A percentile compares a stretch with the other conserved stretches of the same genome.
phyloP scores from a whole-genome alignment of 768 basidiomycete species.

The Epithele typhae region DNA sequence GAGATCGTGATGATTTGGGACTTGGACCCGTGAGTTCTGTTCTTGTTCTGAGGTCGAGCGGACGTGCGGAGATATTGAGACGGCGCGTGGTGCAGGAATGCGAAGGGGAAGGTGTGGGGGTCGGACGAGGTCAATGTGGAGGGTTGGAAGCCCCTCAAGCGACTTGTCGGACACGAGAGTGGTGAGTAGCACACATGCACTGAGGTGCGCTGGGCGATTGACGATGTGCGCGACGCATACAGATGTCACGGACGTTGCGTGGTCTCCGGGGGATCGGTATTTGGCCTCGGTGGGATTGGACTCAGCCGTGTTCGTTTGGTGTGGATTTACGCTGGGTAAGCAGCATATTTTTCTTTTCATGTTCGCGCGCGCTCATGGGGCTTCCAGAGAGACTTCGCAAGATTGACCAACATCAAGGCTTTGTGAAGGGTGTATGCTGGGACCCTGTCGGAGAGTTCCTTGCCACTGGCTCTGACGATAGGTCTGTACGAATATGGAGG shows the following conservation, averaged over 20 bases:
- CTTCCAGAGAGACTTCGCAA: constrained; percentile 74
- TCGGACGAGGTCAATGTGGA: constrained; percentile 95
- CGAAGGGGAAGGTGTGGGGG: constrained; percentile 88
- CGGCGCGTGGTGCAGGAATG: constrained; percentile 45
- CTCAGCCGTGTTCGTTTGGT: constrained; percentile 90
- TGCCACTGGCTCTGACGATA: constrained; percentile 97
- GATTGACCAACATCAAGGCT: constrained; percentile 88
- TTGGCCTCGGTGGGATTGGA: constrained; percentile 94
- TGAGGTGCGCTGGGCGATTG: constrained; percentile 1
- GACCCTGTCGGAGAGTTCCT: constrained; percentile 97
- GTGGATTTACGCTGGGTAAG: constrained; percentile 84
- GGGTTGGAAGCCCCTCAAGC: constrained; percentile 92
- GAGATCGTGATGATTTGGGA: constrained; percentile 97
- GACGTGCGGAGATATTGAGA: constrained; percentile 3
- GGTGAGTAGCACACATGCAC: constrained; percentile 45
- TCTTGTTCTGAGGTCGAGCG: neutral
- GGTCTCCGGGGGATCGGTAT: constrained; percentile 90
- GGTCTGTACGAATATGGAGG: constrained; percentile 95
- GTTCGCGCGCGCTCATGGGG: neutral
- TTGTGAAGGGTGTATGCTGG: constrained; percentile 98
- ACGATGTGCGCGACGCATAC: neutral
- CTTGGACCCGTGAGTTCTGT: constrained; percentile 78
- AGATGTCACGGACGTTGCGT: constrained; percentile 96
- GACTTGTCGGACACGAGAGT: constrained; percentile 91
- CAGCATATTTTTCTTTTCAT: neutral